Evolutionary conservation across 2,329 filamentous ascomycete genomes (phyloP).

Genomic region (Neofusicoccum sp.): DNA sequence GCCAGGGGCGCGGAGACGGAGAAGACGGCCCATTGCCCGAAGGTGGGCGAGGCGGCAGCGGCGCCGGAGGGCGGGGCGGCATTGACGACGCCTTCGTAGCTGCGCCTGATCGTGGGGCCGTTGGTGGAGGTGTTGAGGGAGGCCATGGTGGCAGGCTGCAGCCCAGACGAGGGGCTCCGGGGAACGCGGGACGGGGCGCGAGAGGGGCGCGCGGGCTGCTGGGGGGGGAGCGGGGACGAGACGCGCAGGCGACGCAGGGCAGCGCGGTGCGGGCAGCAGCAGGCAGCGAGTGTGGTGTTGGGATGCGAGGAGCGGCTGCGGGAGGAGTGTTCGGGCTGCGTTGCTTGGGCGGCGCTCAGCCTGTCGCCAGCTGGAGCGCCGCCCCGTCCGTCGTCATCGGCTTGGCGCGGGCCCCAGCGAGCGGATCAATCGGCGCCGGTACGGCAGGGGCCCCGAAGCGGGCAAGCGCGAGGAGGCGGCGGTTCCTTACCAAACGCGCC

Average conservation of each 20-base stretch:
- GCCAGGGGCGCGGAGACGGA: slow-evolving; percentile 87
- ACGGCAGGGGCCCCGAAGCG: background rate
- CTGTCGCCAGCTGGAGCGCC: background rate
- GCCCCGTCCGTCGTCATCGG: slow-evolving; percentile 4
- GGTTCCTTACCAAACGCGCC: slow-evolving; percentile 4
- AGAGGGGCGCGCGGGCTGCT: slow-evolving; percentile 10
- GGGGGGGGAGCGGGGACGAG: background rate
- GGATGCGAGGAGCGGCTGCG: background rate
- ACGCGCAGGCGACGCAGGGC: background rate
- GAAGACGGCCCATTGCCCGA: slow-evolving; percentile 91
- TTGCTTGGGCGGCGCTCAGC: background rate
- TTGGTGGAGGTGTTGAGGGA: slow-evolving; percentile 57
- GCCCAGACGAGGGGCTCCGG: slow-evolving; percentile 32
- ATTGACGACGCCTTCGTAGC: slow-evolving; percentile 67
- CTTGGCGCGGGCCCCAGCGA: background rate
- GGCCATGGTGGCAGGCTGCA: slow-evolving; percentile 64
- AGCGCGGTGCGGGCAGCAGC: background rate
- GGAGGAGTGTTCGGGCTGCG: background rate
- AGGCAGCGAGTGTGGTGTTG: slow-evolving; percentile 3
- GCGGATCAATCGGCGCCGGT: slow-evolving; percentile 10
- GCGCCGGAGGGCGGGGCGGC: slow-evolving; percentile 56
- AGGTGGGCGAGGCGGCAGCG: slow-evolving; percentile 70
- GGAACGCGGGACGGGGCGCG: slow-evolving; percentile 77
- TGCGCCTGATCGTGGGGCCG: slow-evolving; percentile 53
- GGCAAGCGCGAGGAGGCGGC: background rate